phyloP scores from a whole-genome alignment of 176 grass and related monocot genomes.

The Alopecurus myosuroides region DNA sequence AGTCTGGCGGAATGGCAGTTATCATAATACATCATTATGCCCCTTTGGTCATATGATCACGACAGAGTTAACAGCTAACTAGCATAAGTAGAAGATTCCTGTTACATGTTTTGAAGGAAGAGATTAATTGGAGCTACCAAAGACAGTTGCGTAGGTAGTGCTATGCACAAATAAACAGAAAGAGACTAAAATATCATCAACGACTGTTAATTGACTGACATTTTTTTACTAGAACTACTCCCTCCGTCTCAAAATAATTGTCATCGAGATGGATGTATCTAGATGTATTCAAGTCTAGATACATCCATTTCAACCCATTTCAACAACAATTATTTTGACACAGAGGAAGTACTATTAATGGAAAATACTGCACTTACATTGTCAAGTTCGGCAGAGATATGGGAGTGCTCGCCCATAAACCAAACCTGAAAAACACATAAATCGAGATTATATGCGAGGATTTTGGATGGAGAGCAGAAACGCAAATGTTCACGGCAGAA shows the following conservation, averaged over 20 bases:
- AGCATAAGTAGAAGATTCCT: background rate
- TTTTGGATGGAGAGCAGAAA: background rate
- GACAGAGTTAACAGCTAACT: background rate
- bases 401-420: constrained; percentile 99
- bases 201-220: background rate
- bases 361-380: constrained; percentile 50
- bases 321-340: no score
- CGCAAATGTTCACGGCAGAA: background rate
- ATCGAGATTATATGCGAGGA: background rate
- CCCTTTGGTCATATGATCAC: background rate
- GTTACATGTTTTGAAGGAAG: background rate
- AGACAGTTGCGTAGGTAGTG: background rate
- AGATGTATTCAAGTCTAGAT: no score
- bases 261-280: no score
- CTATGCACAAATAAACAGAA: background rate
- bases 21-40: background rate
- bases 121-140: background rate
- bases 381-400: constrained; percentile 89
- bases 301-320: no score
- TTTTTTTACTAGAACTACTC: background rate
- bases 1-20: background rate
- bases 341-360: no score
- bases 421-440: constrained; percentile 65
- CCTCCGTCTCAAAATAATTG: no score
- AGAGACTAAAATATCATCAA: background rate